Percentiles rank a stretch among this genome's conserved stretches.
Conservation (phyloP, 2,329 filamentous ascomycete species). For the Fusarium poae region DNA sequence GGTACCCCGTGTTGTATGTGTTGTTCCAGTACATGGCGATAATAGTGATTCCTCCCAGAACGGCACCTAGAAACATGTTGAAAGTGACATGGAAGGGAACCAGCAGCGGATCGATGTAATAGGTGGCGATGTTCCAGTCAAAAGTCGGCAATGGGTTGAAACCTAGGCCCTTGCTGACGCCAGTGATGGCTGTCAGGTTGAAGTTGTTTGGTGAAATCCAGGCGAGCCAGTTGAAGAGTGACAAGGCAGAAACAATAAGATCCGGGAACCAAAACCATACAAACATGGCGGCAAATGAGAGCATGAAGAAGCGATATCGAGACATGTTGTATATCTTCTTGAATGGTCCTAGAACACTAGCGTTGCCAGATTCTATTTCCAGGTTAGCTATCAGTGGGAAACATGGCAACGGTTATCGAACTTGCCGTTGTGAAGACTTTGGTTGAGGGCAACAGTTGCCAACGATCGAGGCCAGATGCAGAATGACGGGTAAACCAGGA, state of each 20-base stretch:
- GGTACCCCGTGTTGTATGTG: slow-evolving; percentile 59
- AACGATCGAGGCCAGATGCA: slow-evolving; percentile 54
- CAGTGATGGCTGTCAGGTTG: slow-evolving; percentile 59
- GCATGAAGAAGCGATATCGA: slow-evolving; percentile 40
- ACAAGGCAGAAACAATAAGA: slow-evolving; percentile 33
- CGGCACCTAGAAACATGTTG: slow-evolving; percentile 53
- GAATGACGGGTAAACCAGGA: slow-evolving; percentile 63
- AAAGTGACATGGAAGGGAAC: slow-evolving; percentile 58
- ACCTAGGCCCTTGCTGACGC: slow-evolving; percentile 57
- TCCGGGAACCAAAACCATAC: slow-evolving; percentile 47
- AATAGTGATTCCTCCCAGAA: slow-evolving; percentile 57
- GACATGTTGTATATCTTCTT: slow-evolving; percentile 41
- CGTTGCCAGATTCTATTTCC: slow-evolving; percentile 13
- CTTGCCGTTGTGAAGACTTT: slow-evolving; percentile 39
- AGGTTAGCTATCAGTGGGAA: neutral
- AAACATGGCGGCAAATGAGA: slow-evolving; percentile 40
- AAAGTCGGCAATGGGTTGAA: slow-evolving; percentile 65
- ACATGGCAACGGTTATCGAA: rapidly evolving
- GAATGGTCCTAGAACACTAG: slow-evolving; percentile 32
- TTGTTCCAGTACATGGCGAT: slow-evolving; percentile 60
- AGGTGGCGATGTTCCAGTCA: slow-evolving; percentile 59
- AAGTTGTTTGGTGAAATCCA: slow-evolving; percentile 65
- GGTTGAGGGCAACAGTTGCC: slow-evolving; percentile 41
- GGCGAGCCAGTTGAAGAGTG: slow-evolving; percentile 66
- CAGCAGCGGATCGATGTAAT: slow-evolving; percentile 36